These are phyloP conservation scores for Dendrobium nobile DNA, from an alignment of 106 monocot species.

Conservation along the genomic window DNA sequence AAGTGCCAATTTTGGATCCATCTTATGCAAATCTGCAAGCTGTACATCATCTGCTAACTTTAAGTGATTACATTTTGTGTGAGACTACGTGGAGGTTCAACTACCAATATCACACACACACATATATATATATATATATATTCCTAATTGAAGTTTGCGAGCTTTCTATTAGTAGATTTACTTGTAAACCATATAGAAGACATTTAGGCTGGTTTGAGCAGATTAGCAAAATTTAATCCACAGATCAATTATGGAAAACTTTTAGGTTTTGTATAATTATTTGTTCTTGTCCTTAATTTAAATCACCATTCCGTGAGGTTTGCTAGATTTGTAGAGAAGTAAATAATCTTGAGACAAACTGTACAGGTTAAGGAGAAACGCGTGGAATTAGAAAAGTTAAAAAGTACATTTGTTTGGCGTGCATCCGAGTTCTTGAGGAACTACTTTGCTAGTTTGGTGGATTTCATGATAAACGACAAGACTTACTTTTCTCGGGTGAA, in stretches of 20 bases:
- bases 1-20: conserved; percentile 68
- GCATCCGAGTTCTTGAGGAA: conserved; percentile 85
- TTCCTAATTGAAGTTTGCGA: not conserved
- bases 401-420: conserved; percentile 71
- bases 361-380: conserved; percentile 80
- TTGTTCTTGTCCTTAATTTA: not conserved
- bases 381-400: conserved; percentile 65
- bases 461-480: conserved; percentile 84
- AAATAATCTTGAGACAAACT: not conserved
- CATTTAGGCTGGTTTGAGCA: not conserved
- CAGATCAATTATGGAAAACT: not conserved
- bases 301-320: not conserved
- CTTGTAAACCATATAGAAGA: not conserved
- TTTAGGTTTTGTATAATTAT: not conserved
- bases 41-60: conserved; percentile 32
- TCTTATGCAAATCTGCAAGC: conserved; percentile 78
- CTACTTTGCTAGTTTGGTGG: conserved; percentile 81
- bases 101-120: not conserved
- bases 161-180: not conserved
- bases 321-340: not conserved
- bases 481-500: conserved; percentile 89
- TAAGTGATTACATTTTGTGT: not conserved
- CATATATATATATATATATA: not conserved
- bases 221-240: not conserved
- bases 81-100: not conserved